Evolutionary conservation across 2,329 filamentous ascomycete species (phyloP), one percentile per base, ranked within the genome.

Genomic region (Truncatella angustata): DNA sequence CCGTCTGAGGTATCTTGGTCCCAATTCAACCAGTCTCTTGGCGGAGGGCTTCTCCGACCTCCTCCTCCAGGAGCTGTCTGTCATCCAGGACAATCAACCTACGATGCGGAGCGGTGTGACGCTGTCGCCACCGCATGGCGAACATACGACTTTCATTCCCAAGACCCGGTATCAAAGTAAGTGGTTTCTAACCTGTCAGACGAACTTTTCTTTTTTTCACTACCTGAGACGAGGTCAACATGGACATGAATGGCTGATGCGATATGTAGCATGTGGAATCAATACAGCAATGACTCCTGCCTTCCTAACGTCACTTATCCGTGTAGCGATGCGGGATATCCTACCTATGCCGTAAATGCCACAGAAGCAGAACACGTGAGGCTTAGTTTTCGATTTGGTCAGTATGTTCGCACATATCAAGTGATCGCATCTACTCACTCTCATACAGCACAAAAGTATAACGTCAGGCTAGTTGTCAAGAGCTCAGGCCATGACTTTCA

Each of bases 181-280:
- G n/a, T n/a, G n/a, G n/a, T n/a, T n/a, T n/a, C n/a, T n/a, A n/a
- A n/a, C n/a, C n/a, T n/a, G n/a, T n/a, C n/a, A n/a, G n/a, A n/a
- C n/a, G n/a, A n/a, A n/a, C n/a, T n/a, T n/a, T n/a, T n/a, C n/a
- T n/a, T n/a, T n/a, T n/a, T n/a, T n/a, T n/a, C n/a, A n/a, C n/a
- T n/a, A n/a, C n/a, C n/a, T n/a, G n/a, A n/a, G n/a, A n/a, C n/a
- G n/a, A n/a, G n/a, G n/a, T n/a, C n/a, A n/a, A n/a, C n/a, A n/a
- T n/a, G n/a, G n/a, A n/a, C n/a, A n/a, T n/a, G n/a, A n/a, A n/a
- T n/a, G n/a, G n/a, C n/a, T n/a, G n/a, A n/a, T n/a, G n/a, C n/a
- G n/a, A n/a, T n/a, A n/a, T n/a, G n/a, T n/a, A n/a, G n/a, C 69
- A 68, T 2, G 73, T 68, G 67, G 56, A 70, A 12, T 60, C 53